Evolutionary conservation across 2,329 filamentous ascomycete genomes (phyloP), one percentile per base, ranked within the genome.

Genomic region (Venturia pyrina): DNA sequence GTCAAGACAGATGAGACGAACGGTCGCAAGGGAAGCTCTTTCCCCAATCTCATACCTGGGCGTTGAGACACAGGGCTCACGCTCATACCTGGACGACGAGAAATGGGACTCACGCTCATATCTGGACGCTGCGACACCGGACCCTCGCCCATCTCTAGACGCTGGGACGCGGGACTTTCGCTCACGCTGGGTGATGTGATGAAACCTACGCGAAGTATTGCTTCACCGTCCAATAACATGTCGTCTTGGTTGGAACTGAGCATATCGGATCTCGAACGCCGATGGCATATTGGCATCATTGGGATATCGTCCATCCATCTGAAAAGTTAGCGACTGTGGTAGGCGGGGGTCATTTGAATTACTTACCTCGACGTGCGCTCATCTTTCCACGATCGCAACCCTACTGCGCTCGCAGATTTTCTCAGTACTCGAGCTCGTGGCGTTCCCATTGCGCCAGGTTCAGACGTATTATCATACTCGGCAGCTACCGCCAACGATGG

Each of bases 11-110:
- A 46, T 40, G 60, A 46, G 24, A 44, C 11, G 8, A 37, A 62
- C 5, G 60, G 60, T 10, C 60, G 60, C n/a, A 11, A 32, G 5
- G 60, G 60, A 62, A 62, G 60, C 40, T 62, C 60, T 40, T 62
- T 62, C 60, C 15, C 21, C 6, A 10, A 59, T 37, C 24, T n/a
- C 53, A 7, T n/a, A 59, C 28, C 53, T 13, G 21, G 48, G 6
- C 24, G 50, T 15, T 57, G 50, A 57, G 24, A 57, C 50, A 24
- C 24, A 34, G 50, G 50, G 21, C 50, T 50, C 6, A 7, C 46
- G 28, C 50, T 48, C 44, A 48, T 19, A 48, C 44, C 44, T 40
- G 37, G 37, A 24, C 46, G 46, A 10, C 24, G 46, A 24, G 46
- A 50, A 1, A 50, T 19, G 8, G 46, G 46, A 17, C 41, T 43